phyloP scores from a whole-genome alignment of 2,329 filamentous ascomycete genomes.

The Xylariales sp. region DNA sequence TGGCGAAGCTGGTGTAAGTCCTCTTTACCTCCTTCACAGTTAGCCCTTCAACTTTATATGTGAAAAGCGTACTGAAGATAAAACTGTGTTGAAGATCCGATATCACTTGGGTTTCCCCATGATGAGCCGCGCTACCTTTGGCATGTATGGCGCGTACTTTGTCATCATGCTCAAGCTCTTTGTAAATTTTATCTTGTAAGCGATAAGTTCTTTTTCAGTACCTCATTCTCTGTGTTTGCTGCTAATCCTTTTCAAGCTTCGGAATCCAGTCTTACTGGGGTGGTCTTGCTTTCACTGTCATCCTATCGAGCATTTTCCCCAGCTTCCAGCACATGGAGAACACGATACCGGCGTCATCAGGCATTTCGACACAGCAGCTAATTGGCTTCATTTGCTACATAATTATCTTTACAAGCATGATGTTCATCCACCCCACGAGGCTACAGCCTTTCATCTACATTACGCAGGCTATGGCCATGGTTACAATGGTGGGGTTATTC shows the following conservation, averaged over 20 bases:
- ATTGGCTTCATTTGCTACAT: slow-evolving; percentile 31
- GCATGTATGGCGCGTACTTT: slow-evolving; percentile 22
- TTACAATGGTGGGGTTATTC: slow-evolving; percentile 3
- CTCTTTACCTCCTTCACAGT: neutral
- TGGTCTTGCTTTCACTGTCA: slow-evolving; percentile 25
- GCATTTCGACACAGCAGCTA: slow-evolving; percentile 29
- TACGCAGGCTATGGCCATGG: neutral
- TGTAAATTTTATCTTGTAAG: slow-evolving; percentile 17
- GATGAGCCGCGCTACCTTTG: slow-evolving; percentile 21
- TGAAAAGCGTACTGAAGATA: neutral
- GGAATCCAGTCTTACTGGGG: slow-evolving; percentile 22
- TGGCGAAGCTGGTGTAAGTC: slow-evolving; percentile 12
- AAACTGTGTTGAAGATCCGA: neutral
- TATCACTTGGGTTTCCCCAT: slow-evolving; percentile 22
- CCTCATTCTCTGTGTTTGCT: too few relatives aligned
- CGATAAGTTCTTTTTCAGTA: too few relatives aligned
- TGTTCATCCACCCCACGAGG: slow-evolving; percentile 7
- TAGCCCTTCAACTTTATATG: too few relatives aligned
- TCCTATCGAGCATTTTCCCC: slow-evolving; percentile 27
- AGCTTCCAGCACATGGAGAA: slow-evolving; percentile 29
- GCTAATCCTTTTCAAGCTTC: too few relatives aligned
- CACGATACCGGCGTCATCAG: slow-evolving; percentile 18
- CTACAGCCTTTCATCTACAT: neutral
- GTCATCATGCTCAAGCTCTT: slow-evolving; percentile 19
- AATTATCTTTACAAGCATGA: slow-evolving; percentile 15